Evolutionary conservation across 2,329 filamentous ascomycete species (phyloP).

Genomic region (Nakataea oryzae): DNA sequence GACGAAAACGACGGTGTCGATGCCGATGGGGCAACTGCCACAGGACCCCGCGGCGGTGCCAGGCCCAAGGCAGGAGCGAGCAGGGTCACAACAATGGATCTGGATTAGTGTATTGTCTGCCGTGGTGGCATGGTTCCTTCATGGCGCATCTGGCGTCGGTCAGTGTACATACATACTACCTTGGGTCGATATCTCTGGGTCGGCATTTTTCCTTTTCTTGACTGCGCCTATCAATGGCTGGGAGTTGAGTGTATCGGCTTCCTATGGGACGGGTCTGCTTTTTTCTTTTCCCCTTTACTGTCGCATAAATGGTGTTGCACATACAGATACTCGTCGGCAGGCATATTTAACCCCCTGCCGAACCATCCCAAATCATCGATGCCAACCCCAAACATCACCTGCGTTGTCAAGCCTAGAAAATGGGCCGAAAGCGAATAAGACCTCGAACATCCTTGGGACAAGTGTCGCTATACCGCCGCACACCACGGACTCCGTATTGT

Average conservation of each 20-base stretch:
- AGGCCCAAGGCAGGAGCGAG: constrained; percentile 13
- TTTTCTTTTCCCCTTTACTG: background rate
- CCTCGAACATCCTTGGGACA: background rate
- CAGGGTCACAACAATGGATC: constrained; percentile 10
- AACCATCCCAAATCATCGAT: background rate
- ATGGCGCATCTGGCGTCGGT: background rate
- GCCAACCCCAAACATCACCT: background rate
- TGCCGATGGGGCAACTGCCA: background rate
- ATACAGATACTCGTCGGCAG: background rate
- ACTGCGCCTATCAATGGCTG: background rate
- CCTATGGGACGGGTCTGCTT: background rate
- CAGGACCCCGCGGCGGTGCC: background rate
- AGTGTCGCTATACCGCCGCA: background rate
- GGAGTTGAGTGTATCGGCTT: background rate
- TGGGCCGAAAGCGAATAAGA: too few relatives aligned
- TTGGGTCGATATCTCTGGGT: background rate
- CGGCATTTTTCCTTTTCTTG: background rate
- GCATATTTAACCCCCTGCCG: background rate
- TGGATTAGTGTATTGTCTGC: background rate
- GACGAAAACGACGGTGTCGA: background rate
- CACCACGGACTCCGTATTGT: background rate
- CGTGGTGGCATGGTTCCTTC: background rate
- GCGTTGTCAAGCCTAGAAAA: too few relatives aligned
- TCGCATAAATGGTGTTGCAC: background rate
- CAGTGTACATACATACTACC: background rate